These are phyloP conservation scores for Pichia cabralensis DNA, from an alignment of 805 yeast genomes.

Conservation along the genomic window DNA sequence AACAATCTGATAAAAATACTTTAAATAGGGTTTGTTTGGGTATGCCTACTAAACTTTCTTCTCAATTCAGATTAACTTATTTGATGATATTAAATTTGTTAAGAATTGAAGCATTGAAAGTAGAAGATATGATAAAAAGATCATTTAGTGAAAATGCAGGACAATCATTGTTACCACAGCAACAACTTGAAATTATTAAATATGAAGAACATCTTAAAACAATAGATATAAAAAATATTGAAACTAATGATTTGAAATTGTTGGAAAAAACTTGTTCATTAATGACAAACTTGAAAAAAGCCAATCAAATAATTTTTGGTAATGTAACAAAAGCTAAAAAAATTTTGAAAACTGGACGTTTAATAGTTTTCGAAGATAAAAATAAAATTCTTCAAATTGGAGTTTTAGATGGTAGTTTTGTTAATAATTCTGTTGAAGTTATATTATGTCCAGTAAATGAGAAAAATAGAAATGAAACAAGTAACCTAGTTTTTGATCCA, in stretches of 20 bases:
- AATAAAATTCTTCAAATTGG: conserved; percentile 17
- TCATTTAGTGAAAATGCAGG: conserved; percentile 88
- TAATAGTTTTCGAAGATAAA: conserved; percentile 47
- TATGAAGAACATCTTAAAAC: conserved; percentile 36
- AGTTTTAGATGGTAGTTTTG: no score
- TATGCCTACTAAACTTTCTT: conserved; percentile 76
- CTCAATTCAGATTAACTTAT: conserved; percentile 91
- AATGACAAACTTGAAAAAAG: not conserved
- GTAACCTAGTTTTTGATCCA: conserved; percentile 18
- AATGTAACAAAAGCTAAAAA: conserved; percentile 38
- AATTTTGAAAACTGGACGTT: conserved; percentile 42
- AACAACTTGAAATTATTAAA: conserved; percentile 52
- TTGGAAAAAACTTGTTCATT: conserved; percentile 23
- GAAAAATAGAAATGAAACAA: conserved; percentile 9
- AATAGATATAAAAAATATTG: conserved; percentile 24
- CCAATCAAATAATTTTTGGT: no score
- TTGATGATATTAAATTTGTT: conserved; percentile 88
- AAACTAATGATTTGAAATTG: conserved; percentile 30
- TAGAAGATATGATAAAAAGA: conserved; percentile 97
- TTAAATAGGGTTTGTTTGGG: conserved; percentile 83
- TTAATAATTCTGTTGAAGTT: no score
- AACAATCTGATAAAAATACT: conserved; percentile 45
- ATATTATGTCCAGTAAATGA: no score
- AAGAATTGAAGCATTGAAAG: conserved; percentile 87
- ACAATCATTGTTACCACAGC: conserved; percentile 80